phyloP scores from a whole-genome alignment of 2,329 filamentous ascomycete genomes.

The Aureobasidium sp. region DNA sequence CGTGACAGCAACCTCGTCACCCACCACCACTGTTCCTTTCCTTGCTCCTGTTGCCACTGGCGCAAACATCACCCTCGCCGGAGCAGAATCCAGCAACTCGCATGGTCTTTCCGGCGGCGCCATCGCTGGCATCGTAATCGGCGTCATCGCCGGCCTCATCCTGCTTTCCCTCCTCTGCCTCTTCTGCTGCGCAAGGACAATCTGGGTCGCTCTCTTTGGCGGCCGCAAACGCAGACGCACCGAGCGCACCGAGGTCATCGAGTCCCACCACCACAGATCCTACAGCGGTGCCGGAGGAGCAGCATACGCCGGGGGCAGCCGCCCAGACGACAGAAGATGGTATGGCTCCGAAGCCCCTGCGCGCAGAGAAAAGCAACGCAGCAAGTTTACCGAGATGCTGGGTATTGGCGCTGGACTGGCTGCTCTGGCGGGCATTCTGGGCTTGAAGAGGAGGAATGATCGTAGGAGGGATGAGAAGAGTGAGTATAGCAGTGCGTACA shows the following conservation, averaged over 20 bases:
- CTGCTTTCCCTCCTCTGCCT: conserved; percentile 66
- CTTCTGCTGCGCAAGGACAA: conserved; percentile 57
- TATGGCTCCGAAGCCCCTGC: conserved; percentile 39
- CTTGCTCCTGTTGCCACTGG: conserved; percentile 48
- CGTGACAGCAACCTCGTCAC: conserved; percentile 39
- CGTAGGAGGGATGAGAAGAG: conserved; percentile 37
- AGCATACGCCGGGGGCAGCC: conserved; percentile 24
- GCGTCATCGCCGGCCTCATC: conserved; percentile 58
- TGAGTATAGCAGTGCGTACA: conserved; percentile 31
- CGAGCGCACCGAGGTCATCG: conserved; percentile 53
- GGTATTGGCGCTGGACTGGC: conserved; percentile 39
- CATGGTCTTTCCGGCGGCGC: conserved; percentile 58
- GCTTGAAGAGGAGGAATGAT: conserved; percentile 37
- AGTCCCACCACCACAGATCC: conserved; percentile 52
- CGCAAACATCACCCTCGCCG: conserved; percentile 37
- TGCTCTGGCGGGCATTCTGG: conserved; percentile 38
- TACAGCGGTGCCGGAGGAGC: conserved; percentile 52
- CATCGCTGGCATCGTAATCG: conserved; percentile 76
- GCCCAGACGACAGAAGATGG: conserved; percentile 37
- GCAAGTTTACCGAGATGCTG: conserved; percentile 28
- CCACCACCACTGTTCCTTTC: conserved; percentile 45
- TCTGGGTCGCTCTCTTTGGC: conserved; percentile 54
- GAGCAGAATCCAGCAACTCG: conserved; percentile 24
- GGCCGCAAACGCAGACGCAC: conserved; percentile 37
- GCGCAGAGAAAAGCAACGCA: conserved; percentile 29